These are phyloP conservation scores for Meripilus lineatus DNA, from an alignment of 1,284 basidiomycete species.

Conservation along the genomic window DNA sequence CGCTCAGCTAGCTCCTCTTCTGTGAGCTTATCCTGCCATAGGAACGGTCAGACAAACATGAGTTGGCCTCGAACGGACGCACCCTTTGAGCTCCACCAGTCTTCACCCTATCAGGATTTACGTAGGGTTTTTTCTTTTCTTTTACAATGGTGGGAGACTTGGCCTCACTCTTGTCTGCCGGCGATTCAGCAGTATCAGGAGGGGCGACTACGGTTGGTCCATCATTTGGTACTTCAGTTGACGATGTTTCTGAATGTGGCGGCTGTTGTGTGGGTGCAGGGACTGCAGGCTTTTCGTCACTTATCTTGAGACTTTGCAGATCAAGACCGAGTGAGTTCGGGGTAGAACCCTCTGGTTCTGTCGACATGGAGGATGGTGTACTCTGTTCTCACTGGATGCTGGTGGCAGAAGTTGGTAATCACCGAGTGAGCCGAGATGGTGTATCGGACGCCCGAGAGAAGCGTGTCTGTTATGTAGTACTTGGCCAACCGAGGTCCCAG, in stretches of 20 bases:
- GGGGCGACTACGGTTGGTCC: constrained; percentile 4
- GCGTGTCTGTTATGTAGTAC: too few relatives aligned
- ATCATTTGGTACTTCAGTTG: constrained; percentile 6
- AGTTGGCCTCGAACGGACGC: constrained; percentile 19
- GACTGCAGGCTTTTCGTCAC: constrained; percentile 14
- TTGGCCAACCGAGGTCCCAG: too few relatives aligned
- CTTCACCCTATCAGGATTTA: constrained; percentile 73
- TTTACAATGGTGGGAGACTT: constrained; percentile 13
- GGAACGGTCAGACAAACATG: constrained; percentile 13
- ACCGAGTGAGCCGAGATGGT: too few relatives aligned
- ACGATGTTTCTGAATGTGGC: not conserved
- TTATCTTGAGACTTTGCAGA: constrained; percentile 43
- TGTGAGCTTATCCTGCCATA: constrained; percentile 61
- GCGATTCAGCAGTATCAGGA: not conserved
- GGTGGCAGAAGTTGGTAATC: constrained; percentile 1
- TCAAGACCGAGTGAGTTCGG: constrained; percentile 65
- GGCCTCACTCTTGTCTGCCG: constrained; percentile 4
- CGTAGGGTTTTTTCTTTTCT: constrained; percentile 48
- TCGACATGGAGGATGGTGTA: constrained; percentile 15
- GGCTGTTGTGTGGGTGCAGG: constrained; percentile 8
- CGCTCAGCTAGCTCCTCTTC: constrained; percentile 67
- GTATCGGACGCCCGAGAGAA: too few relatives aligned
- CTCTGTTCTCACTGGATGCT: constrained; percentile 14
- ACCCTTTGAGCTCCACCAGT: constrained; percentile 73
- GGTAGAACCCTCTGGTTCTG: constrained; percentile 20